Base-by-base conservation (phyloP, 2,329 filamentous ascomycete species). In the Diaporthe velutina region DNA sequence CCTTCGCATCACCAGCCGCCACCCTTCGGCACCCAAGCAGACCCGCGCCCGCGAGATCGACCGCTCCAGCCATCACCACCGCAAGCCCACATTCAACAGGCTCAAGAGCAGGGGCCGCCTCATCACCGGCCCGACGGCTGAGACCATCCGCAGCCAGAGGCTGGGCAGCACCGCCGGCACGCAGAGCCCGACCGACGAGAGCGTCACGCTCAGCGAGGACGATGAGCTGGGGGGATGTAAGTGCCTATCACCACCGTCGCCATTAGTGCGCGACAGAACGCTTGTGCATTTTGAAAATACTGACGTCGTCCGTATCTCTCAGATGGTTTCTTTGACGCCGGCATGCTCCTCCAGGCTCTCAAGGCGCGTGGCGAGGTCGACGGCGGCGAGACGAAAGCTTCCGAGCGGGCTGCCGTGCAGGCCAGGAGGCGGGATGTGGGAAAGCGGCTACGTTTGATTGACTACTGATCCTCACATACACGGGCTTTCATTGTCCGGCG, bases 281-380 rank as follows among this genome's bases (percentile, higher is more conserved):
- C 22, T 17, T 19, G n/a, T 45, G 22, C 28, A 50, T 33, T 2
- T 25, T n/a, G 17, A 25, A 3, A 28, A 28, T 42, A 22, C 70
- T 60, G 38, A 78, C 75, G 79, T 81, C 77, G 79, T 84, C 77
- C 17, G 25, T 13, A 70, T 66, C 68, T 76, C n/a, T 81, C 81
- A 98, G 96, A 98, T 87, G 96, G 96, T 42, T 98, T 98, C 88
- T 98, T 98, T 85, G 96, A 98, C 82, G 95, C 96, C 0, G 96
- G 96, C 19, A 98, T 98, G 95, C 90, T 98, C 7, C 88, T 97
- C 33, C 94, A 97, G 82, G 95, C 95, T 1, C 90, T 98, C 74
- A 96, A 96, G 82, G 93, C 93, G 3, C 90, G 93, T 68, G 89
- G 89, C 22, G 88, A 91, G 73, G 87, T 86, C 8, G 88, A 90